phyloP scores from a whole-genome alignment of 169 alveolate genomes.

The Plasmodium sp. region DNA sequence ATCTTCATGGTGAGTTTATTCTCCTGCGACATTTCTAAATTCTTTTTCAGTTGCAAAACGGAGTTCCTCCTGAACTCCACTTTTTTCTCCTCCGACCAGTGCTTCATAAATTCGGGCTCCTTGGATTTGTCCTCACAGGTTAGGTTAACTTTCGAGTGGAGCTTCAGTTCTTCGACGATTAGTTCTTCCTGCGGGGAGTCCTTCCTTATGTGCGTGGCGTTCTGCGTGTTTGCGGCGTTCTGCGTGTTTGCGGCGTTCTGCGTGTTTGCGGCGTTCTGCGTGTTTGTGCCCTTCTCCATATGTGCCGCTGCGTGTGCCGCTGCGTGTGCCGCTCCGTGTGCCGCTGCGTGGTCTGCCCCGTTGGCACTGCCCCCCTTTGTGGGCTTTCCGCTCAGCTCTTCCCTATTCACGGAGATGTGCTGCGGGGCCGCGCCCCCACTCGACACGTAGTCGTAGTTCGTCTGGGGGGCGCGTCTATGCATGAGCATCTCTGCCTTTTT shows the following conservation, averaged over 20 bases:
- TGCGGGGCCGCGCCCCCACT: neutral
- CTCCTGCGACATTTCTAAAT: slow-evolving; percentile 68
- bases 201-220: slow-evolving; percentile 6
- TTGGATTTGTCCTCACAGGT: slow-evolving; percentile 67
- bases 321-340: no score
- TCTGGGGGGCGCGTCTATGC: slow-evolving; percentile 52
- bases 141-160: slow-evolving; percentile 41
- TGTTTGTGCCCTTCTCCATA: no score
- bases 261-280: no score
- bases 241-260: neutral
- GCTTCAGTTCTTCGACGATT: slow-evolving; percentile 27
- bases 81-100: slow-evolving; percentile 74
- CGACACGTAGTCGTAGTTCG: slow-evolving; percentile 1
- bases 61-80: slow-evolving; percentile 67
- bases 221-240: neutral
- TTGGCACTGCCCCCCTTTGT: no score
- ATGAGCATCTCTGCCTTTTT: slow-evolving; percentile 12
- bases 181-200: slow-evolving; percentile 42
- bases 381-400: neutral
- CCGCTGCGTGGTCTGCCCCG: no score
- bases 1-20: slow-evolving; percentile 39
- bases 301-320: no score
- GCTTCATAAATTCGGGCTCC: slow-evolving; percentile 71
- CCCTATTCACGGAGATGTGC: slow-evolving; percentile 28
- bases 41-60: slow-evolving; percentile 36